Base-by-base conservation (phyloP, 495 filamentous ascomycete species). In the Chaetomium tenue region DNA sequence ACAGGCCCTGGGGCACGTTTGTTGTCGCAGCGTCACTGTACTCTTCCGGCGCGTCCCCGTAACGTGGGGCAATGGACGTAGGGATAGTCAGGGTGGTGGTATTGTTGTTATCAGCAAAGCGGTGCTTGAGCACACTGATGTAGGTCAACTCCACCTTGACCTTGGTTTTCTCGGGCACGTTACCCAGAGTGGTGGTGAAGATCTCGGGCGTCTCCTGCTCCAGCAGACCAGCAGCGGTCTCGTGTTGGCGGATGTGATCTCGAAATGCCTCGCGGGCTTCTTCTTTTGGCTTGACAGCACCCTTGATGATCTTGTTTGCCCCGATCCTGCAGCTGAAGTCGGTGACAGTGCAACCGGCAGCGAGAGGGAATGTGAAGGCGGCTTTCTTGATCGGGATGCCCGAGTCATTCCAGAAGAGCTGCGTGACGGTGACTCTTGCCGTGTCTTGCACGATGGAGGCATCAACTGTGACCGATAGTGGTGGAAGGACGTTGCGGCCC, bases 361-460 rank as follows among this genome's bases (percentile, higher is more conserved):
- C 60, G 9, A 68, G 60, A 2, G 66, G 66, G 44, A 68, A 68
- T 11, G 63, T 68, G 28, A 66, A 68, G 8, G 63, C 44, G 8
- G 66, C 66, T 25, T 63, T 44, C 55, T 66, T 63, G 63, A 68
- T 66, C 28, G 59, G 25, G 26, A 25, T 8, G 40, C 7, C 18
- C 20, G 66, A 63, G 55, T 68, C 60, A 60, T 68, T 68, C 59
- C 55, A 63, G 26, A 68, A 68, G 16, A 37, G 42, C 22, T 68
- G 66, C 11, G 54, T 60, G 8, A 66, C 60, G 20, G 66, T 52
- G 5, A 68, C 55, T 12, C 33, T 30, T 47, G 63, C 63, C 12
- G 66, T 66, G 55, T 68, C 66, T 4, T 68, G 66, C 20, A 63
- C 26, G 30, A 68, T 56, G 23, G 63, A 63, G 5, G 63, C 66